Conservation (phyloP, 805 yeast species). For the Deakozyma indianensis region DNA sequence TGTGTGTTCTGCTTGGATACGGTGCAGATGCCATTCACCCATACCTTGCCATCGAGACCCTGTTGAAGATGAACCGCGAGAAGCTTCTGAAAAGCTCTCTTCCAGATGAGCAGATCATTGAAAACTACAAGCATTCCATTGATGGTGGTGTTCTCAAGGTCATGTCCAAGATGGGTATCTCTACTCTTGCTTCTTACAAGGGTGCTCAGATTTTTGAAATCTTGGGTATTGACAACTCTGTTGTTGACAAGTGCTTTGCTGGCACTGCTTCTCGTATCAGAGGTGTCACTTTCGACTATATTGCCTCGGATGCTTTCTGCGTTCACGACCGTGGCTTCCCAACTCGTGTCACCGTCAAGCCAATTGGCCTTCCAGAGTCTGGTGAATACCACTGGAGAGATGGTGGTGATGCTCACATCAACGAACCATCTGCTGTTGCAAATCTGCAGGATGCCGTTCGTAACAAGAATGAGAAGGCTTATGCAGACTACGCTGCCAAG, state of each 20-base stretch:
- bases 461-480: conserved; percentile 87
- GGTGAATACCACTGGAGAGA: conserved; percentile 99
- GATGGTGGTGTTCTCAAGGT: conserved; percentile 91
- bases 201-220: conserved; percentile 99
- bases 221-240: conserved; percentile 87
- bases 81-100: conserved; percentile 38
- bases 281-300: conserved; percentile 89
- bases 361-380: conserved; percentile 71
- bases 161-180: conserved; percentile 99
- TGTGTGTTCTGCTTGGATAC: conserved; percentile 86
- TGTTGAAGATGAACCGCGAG: conserved; percentile 72
- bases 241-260: conserved; percentile 87
- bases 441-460: conserved; percentile 96
- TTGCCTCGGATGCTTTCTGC: conserved; percentile 93
- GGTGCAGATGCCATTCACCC: conserved; percentile 97
- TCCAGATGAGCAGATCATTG: conserved; percentile 44
- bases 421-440: conserved; percentile 91
- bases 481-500: conserved; percentile 75
- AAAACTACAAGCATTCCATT: conserved; percentile 70
- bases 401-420: conserved; percentile 92
- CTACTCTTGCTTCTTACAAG: conserved; percentile 94
- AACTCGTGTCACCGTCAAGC: conserved; percentile 51
- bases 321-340: conserved; percentile 91
- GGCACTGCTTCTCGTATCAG: conserved; percentile 95
- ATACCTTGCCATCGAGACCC: conserved; percentile 80